phyloP scores from a whole-genome alignment of 768 basidiomycete species.

The Cubamyces lactineus region DNA sequence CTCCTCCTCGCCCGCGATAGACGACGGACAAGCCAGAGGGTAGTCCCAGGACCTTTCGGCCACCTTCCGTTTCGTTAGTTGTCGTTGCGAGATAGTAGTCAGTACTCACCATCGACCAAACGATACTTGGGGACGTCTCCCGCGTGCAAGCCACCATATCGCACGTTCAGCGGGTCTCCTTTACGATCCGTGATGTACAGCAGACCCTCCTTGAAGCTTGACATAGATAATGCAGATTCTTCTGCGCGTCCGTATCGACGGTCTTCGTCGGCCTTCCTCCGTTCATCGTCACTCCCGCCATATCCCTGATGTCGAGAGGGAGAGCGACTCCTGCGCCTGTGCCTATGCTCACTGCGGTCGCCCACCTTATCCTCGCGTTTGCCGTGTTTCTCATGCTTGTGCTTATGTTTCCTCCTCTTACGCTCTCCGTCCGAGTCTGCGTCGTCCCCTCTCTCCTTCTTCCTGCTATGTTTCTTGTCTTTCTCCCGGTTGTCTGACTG shows the following conservation, averaged over 20 bases:
- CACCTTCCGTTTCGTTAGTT: conserved; percentile 57
- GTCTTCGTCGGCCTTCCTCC: conserved; percentile 41
- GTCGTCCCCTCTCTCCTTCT: conserved; percentile 4
- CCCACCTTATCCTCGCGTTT: conserved; percentile 26
- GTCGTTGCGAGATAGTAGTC: conserved; percentile 29
- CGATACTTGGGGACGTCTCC: conserved; percentile 71
- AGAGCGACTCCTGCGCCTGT: conserved; percentile 8
- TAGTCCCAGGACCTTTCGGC: conserved; percentile 68
- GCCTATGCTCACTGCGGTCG: conserved; percentile 23
- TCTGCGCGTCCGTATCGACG: conserved; percentile 28
- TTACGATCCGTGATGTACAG: conserved; percentile 66
- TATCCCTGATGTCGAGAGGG: conserved; percentile 10
- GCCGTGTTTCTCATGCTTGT: conserved; percentile 35
- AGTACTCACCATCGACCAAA: conserved; percentile 55
- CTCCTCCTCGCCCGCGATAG: conserved; percentile 50
- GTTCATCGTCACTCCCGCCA: conserved; percentile 35
- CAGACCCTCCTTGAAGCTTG: conserved; percentile 28
- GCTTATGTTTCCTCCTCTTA: conserved; percentile 28
- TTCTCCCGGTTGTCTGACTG: conserved; percentile 17
- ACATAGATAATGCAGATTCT: conserved; percentile 29
- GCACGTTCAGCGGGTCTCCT: conserved; percentile 67
- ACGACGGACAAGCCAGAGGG: conserved; percentile 51
- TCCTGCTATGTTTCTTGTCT: conserved; percentile 23
- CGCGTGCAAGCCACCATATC: conserved; percentile 65
- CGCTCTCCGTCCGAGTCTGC: conserved; percentile 3